Evolutionary conservation across 2,329 filamentous ascomycete species (phyloP).

Genomic region (Aquanectria penicillioides): DNA sequence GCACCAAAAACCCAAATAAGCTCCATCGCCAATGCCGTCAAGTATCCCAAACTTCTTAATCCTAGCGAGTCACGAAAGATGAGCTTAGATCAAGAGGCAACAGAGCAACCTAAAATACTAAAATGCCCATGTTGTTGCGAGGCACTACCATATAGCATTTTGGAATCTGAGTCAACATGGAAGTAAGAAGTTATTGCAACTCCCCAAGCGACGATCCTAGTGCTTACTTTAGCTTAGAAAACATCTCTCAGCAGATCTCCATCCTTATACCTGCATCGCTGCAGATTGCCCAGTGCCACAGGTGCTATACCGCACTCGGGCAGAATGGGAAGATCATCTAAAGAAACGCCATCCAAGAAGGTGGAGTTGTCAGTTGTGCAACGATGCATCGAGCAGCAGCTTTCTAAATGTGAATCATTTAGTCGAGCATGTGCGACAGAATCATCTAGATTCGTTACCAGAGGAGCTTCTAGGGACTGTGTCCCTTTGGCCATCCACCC

Average conservation of each 20-base stretch:
- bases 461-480: background rate
- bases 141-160: slow-evolving; percentile 4
- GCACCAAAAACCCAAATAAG: slow-evolving; percentile 5
- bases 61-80: background rate
- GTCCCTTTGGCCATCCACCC: background rate
- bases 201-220: too few relatives aligned
- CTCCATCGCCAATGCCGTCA: background rate
- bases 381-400: background rate
- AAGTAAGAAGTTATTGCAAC: background rate
- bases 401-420: background rate
- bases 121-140: slow-evolving; percentile 26
- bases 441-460: background rate
- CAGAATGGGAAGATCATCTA: slow-evolving; percentile 11
- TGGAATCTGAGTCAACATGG: background rate
- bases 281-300: slow-evolving; percentile 15
- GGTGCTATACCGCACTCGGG: slow-evolving; percentile 7
- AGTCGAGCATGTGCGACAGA: background rate
- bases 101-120: background rate
- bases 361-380: slow-evolving; percentile 22
- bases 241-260: slow-evolving; percentile 21
- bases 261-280: slow-evolving; percentile 30
- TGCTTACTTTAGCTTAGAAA: slow-evolving; percentile 5
- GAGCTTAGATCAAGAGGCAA: background rate
- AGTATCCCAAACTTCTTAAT: background rate
- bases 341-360: slow-evolving; percentile 7